Evolutionary conservation across 164 flowering plant species (phyloP).

Genomic region (Macadamia tetraphylla): DNA sequence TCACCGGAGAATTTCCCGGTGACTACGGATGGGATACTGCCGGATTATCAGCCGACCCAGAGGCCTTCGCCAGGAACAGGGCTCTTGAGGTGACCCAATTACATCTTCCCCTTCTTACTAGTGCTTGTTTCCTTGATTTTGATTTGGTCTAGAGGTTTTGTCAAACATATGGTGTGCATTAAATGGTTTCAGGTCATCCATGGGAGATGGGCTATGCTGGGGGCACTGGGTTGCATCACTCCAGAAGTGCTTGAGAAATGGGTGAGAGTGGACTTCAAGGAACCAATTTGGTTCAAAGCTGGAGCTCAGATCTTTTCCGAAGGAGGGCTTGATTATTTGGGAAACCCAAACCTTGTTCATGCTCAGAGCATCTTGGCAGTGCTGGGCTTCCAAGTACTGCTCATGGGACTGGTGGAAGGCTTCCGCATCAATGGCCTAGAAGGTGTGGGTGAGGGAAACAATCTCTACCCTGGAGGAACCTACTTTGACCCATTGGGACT

Average conservation of each 20-base stretch:
- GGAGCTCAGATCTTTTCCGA: constrained; percentile 38
- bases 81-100: constrained; percentile 12
- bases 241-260: constrained; percentile 41
- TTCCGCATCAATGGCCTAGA: constrained; percentile 36
- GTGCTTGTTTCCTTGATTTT: background rate
- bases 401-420: constrained; percentile 41
- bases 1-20: constrained; percentile 19
- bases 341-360: constrained; percentile 40
- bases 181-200: constrained; percentile 28
- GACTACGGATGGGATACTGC: constrained; percentile 8
- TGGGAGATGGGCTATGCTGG: constrained; percentile 14
- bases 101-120: background rate
- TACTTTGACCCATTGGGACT: constrained; percentile 40
- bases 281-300: constrained; percentile 43
- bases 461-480: constrained; percentile 40
- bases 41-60: constrained; percentile 8
- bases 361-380: constrained; percentile 45
- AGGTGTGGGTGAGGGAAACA: constrained; percentile 41
- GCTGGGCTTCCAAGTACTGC: constrained; percentile 33
- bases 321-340: constrained; percentile 37
- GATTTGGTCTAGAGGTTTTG: background rate
- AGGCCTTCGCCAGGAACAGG: constrained; percentile 12
- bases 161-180: background rate
- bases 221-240: constrained; percentile 40
- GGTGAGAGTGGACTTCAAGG: constrained; percentile 39